Evolutionary conservation across 805 yeast species (phyloP).

Genomic region (Yarrowia porcina): DNA sequence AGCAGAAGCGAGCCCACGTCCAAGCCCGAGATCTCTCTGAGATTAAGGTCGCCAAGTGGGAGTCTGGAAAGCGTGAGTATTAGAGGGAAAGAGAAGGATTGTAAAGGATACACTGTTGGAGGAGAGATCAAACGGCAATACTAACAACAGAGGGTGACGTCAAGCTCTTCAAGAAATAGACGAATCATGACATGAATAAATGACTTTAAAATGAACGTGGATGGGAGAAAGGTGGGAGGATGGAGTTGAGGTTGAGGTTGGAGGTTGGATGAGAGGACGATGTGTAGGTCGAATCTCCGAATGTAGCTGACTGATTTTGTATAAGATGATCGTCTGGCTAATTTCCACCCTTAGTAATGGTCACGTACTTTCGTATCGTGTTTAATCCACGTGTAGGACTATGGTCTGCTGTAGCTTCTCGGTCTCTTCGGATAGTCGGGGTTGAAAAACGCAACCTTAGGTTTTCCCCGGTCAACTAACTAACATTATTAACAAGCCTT

Average conservation of each 20-base stretch:
- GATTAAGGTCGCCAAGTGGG: slow-evolving; percentile 66
- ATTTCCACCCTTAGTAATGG: no score
- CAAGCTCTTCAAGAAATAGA: slow-evolving; percentile 23
- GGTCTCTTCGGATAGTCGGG: neutral
- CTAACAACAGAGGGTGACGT: slow-evolving; percentile 27
- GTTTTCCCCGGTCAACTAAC: neutral
- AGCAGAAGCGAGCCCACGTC: slow-evolving; percentile 72
- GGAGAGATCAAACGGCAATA: neutral
- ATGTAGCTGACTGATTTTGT: no score
- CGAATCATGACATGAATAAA: slow-evolving; percentile 18
- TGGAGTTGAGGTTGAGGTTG: neutral
- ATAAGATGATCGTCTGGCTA: no score
- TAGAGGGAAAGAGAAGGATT: neutral
- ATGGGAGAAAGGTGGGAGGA: neutral
- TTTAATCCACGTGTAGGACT: neutral
- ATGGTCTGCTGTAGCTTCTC: no score
- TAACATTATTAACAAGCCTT: neutral
- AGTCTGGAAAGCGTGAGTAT: slow-evolving; percentile 52
- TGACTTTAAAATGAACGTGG: neutral
- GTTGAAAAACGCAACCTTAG: slow-evolving; percentile 7
- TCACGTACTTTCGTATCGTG: no score
- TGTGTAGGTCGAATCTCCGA: no score
- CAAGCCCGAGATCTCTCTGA: slow-evolving; percentile 70
- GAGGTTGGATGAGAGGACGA: no score
- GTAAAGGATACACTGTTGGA: no score